Percentiles rank a stretch among this genome's conserved stretches.
Conservation (phyloP, 768 basidiomycete species). For the Lanmaoa rubissima region DNA sequence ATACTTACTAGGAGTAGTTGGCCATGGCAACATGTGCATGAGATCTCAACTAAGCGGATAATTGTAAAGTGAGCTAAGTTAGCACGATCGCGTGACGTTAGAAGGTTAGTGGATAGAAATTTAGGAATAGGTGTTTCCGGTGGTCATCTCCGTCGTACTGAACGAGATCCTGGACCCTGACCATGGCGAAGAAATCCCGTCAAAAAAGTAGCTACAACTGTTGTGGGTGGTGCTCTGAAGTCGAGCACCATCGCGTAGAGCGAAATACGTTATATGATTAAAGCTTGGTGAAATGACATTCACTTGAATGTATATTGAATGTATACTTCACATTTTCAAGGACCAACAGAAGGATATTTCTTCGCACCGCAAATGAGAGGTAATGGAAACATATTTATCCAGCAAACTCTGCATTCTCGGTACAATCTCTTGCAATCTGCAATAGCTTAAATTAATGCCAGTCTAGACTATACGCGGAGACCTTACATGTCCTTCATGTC, state of each 20-base stretch:
- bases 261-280: slow-evolving; percentile 1
- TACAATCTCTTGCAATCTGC: slow-evolving; percentile 67
- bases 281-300: slow-evolving; percentile 11
- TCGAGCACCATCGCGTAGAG: background rate
- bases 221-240: background rate
- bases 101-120: background rate
- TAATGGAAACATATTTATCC: slow-evolving; percentile 34
- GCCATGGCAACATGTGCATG: background rate
- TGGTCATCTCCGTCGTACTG: slow-evolving; percentile 17
- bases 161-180: slow-evolving; percentile 3
- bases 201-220: background rate
- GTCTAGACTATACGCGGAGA: background rate
- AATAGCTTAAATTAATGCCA: slow-evolving; percentile 5
- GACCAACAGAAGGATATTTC: slow-evolving; percentile 11
- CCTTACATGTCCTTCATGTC: slow-evolving; percentile 84
- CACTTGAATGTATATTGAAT: slow-evolving; percentile 12
- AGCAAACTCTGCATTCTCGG: slow-evolving; percentile 52
- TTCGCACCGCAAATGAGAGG: slow-evolving; percentile 4
- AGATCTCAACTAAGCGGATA: background rate
- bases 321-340: slow-evolving; percentile 18
- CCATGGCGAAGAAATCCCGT: background rate
- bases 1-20: background rate
- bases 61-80: background rate
- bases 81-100: background rate
- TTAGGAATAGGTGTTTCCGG: slow-evolving; percentile 10